Conservation (phyloP, 805 yeast genomes). For the Jamesozyma hellenica region DNA sequence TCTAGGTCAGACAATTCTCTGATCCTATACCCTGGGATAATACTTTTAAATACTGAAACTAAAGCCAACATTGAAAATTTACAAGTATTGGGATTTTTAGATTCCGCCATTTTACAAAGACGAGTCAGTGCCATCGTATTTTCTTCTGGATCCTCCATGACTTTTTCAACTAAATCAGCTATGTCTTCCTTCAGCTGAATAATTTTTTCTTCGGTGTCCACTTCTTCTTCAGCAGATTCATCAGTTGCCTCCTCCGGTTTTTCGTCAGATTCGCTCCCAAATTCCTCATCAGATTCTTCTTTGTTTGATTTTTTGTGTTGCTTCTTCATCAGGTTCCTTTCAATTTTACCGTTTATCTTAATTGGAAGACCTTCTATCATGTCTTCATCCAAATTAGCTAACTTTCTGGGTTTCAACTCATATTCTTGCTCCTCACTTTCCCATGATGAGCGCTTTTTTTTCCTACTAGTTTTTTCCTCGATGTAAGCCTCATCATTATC, state of each 20-base stretch:
- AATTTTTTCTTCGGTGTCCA: slow-evolving; percentile 46
- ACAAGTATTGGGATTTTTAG: slow-evolving; percentile 54
- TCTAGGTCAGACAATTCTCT: slow-evolving; percentile 76
- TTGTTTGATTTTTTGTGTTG: slow-evolving; percentile 9
- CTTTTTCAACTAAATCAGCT: slow-evolving; percentile 65
- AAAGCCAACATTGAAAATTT: slow-evolving; percentile 70
- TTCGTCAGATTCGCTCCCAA: slow-evolving; percentile 11
- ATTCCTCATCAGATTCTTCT: slow-evolving; percentile 11
- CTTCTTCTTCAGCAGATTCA: slow-evolving; percentile 31
- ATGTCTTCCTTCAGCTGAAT: slow-evolving; percentile 67
- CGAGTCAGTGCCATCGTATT: slow-evolving; percentile 55
- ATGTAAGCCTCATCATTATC: slow-evolving; percentile 8
- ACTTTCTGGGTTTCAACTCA: slow-evolving; percentile 59
- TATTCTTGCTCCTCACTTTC: slow-evolving; percentile 74
- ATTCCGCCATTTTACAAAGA: slow-evolving; percentile 57
- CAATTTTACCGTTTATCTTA: slow-evolving; percentile 63
- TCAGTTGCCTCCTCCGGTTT: slow-evolving; percentile 20
- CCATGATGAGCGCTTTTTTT: slow-evolving; percentile 33
- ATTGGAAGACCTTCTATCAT: slow-evolving; percentile 70
- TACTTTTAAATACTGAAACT: slow-evolving; percentile 72
- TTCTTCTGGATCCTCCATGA: slow-evolving; percentile 87
- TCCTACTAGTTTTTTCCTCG: slow-evolving; percentile 4
- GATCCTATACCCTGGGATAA: slow-evolving; percentile 82
- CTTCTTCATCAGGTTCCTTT: slow-evolving; percentile 42
- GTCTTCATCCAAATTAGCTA: slow-evolving; percentile 33